Base-by-base conservation (phyloP, 2,329 filamentous ascomycete species). In the Cladosporium oxysporum region DNA sequence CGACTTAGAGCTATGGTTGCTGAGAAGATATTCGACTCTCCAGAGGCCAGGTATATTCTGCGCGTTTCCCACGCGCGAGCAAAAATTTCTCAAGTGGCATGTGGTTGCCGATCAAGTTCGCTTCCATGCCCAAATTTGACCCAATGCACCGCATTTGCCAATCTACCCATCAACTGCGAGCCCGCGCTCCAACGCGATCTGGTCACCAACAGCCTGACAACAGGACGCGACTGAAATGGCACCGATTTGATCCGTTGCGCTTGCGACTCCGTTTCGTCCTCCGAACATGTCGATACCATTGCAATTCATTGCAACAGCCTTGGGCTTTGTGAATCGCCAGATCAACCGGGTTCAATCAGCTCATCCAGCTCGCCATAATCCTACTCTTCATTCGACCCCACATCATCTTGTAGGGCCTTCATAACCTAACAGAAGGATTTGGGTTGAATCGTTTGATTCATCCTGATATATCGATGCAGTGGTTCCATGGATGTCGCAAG, bases 1-100 rank as follows among this genome's bases (percentile, higher is more conserved):
- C 70, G 71, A 69, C 65, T 66, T 70, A 65, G 71, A 70, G 69
- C 71, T 71, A 71, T 67, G 60, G 50, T 55, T 44, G 61, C 61
- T 57, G 61, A 55, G 35, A 44, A 63, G 50, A 52, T 63, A 63
- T 63, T 63, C 61, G 61, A 63, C 50, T 63, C 23, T 63, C 61
- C 61, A 63, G 61, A 63, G 50, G 33, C 50, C 61, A 57, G 61
- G 35, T 63, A 29, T 29, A 21, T 44, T 63, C 26, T 47, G 50
- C 61, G 35, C 50, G 61, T 63, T 57, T 53, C 61, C 61, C 61
- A 63, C 61, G 50, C 50, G 61, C 50, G 61, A 63, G 61, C 61
- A 63, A 63, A 63, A 53, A 41, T 41, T 57, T 57, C 50, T 63
- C 31, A 41, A 21, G 35, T 47, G 61, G 50, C 50, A 55, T 44